Base-by-base conservation (phyloP, 805 yeast species). In the Saturnispora besseyi region DNA sequence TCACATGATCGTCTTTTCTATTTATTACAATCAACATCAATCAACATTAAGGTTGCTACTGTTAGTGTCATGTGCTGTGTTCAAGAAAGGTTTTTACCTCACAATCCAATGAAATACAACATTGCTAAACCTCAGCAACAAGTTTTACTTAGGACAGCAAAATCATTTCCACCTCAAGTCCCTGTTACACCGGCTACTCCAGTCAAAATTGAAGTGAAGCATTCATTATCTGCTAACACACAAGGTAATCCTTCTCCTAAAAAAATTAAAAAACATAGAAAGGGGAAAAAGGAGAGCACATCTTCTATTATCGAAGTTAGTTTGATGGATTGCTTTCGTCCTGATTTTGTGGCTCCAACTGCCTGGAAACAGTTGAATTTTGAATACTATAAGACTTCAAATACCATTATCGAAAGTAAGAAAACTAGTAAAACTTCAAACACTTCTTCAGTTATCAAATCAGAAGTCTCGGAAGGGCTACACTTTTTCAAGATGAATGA, bases 1-100 rank as follows among this genome's bases (percentile, higher is more conserved):
- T 81, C 88, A 21, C 66, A 77, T 18, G 83, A 82, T 45, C 70
- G 81, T 34, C 71, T 89, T 49, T 78, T 73, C 51, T 69, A 71
- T 41, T 65, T 89, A 53, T 60, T 87, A 43, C 75, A 75, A 49
- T 73, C 83, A 13, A 80, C 82, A 13, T 77, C 84, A 8, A 65
- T 84, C 30, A 72, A 73, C 22, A 76, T 89, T 8, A 73, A 82
- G 48, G 65, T 81, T 21, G 70, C 75, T 2, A 81, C 88, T 0
- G 66, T 87, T 58, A 79, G 77, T 51, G 44, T 63, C 8, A 51
- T 60, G 7, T 62, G 82, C 80, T 65, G 79, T 13, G 62, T 85
- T 42, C 83, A 81, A 6, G 87, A 82, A 57, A 72, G 84, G 48
- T 81, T 76, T 60, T 72, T 78, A 2, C 72, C 72, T 36, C 63